Evolutionary conservation across 2,329 filamentous ascomycete species (phyloP).

Genomic region (Nothopassalora personata): DNA sequence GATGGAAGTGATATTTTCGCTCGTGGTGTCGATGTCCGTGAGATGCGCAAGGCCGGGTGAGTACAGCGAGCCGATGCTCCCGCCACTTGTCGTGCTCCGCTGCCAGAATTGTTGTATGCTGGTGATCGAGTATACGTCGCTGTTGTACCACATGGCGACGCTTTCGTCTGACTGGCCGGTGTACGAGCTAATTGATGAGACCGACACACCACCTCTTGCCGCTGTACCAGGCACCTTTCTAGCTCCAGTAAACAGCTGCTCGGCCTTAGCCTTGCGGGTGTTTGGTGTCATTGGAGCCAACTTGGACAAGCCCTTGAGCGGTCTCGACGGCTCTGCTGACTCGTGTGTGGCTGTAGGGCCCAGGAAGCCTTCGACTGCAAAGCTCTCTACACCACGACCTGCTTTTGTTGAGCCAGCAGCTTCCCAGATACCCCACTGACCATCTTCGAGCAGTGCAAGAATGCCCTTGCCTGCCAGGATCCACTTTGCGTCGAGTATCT

Average conservation of each 20-base stretch:
- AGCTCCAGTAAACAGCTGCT: slow-evolving; percentile 41
- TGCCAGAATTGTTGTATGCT: slow-evolving; percentile 43
- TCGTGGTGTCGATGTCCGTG: slow-evolving; percentile 37
- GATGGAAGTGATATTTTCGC: slow-evolving; percentile 41
- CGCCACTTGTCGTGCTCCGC: slow-evolving; percentile 32
- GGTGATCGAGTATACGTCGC: slow-evolving; percentile 41
- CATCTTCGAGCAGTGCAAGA: slow-evolving; percentile 45
- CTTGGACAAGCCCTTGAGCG: slow-evolving; percentile 31
- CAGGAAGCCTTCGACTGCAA: slow-evolving; percentile 29
- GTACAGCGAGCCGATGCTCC: slow-evolving; percentile 35
- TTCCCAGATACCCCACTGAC: slow-evolving; percentile 52
- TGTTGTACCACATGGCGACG: slow-evolving; percentile 44
- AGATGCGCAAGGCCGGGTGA: slow-evolving; percentile 39
- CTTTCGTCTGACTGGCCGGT: slow-evolving; percentile 40
- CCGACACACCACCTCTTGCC: slow-evolving; percentile 40
- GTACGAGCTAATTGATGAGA: slow-evolving; percentile 30
- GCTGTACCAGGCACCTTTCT: slow-evolving; percentile 29
- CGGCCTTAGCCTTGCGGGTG: slow-evolving; percentile 43
- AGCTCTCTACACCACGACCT: slow-evolving; percentile 23
- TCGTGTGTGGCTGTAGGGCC: slow-evolving; percentile 21
- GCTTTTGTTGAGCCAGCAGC: slow-evolving; percentile 18
- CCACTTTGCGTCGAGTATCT: slow-evolving; percentile 47
- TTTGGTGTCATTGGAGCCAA: slow-evolving; percentile 50
- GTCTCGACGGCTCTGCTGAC: slow-evolving; percentile 23
- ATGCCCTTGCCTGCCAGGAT: slow-evolving; percentile 42